These are phyloP conservation scores for Ustilago trichophora DNA, from an alignment of 1,284 basidiomycete genomes.

Conservation along the genomic window DNA sequence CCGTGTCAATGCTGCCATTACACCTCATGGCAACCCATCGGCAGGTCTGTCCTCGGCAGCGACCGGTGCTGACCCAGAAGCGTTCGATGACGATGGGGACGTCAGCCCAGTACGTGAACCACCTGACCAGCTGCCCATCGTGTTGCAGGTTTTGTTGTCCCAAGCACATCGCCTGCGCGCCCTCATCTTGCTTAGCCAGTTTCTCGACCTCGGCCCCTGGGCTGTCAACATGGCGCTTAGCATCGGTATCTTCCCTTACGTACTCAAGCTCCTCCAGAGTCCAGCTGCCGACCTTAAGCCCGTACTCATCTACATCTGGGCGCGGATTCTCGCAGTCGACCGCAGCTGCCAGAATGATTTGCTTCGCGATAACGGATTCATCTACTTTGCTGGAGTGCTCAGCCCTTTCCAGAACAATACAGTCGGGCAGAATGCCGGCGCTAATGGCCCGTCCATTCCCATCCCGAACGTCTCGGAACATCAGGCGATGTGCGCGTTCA, in stretches of 20 bases:
- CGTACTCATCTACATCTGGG: constrained; percentile 99
- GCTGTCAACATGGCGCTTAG: constrained; percentile 94
- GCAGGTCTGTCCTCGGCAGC: constrained; percentile 41
- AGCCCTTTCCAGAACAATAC: constrained; percentile 52
- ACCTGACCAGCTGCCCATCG: constrained; percentile 95
- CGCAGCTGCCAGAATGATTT: constrained; percentile 90
- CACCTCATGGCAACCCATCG: constrained; percentile 38
- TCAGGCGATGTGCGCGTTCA: constrained; percentile 98
- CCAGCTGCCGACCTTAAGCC: constrained; percentile 93
- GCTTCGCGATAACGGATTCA: constrained; percentile 73
- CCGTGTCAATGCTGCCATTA: constrained; percentile 49
- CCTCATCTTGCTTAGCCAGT: constrained; percentile 94
- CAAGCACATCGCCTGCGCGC: constrained; percentile 95
- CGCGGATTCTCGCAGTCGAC: constrained; percentile 94
- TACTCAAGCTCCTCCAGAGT: constrained; percentile 92
- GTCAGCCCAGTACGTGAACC: constrained; percentile 74
- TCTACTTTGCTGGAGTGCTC: constrained; percentile 64
- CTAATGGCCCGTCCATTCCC: constrained; percentile 67
- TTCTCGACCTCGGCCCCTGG: constrained; percentile 98
- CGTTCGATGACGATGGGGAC: constrained; percentile 70
- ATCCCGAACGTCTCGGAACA: constrained; percentile 95
- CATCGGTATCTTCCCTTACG: constrained; percentile 99
- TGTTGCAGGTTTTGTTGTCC: constrained; percentile 93
- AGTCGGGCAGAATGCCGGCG: constrained; percentile 25
- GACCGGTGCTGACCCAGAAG: constrained; percentile 33